Evolutionary conservation across 768 basidiomycete genomes (phyloP), one percentile per base, ranked within the genome.

Genomic region (Auricularia auricula-judae): DNA sequence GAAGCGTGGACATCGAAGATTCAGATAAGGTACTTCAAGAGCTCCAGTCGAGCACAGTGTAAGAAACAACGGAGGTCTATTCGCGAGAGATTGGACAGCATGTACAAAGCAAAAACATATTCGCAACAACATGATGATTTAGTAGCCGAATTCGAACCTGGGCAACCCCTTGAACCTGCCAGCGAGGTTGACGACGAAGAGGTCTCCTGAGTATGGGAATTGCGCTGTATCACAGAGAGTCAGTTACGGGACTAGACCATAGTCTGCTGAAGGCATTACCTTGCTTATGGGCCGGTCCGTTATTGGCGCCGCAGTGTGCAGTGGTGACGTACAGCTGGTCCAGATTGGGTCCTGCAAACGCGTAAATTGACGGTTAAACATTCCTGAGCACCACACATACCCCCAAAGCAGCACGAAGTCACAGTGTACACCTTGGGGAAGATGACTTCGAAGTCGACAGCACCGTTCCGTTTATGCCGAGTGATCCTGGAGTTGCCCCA

Each of bases 341-440:
- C 53, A 85, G 78, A 53, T 82, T 76, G 16, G 79, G 79, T 29
- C 86, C 86, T 86, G 62, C 23, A 36, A n/a, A 61, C 34, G 44
- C 39, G 58, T 34, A 11, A 53, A 34, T 64, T 56, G 59, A 61
- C 65, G 62, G 68, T 61, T 5, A 68, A 61, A 29, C 44, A 67
- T 47, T 43, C 62, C 36, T 14, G 51, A 36, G n/a, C 35, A 14
- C 34, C 61, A 33, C 36, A 64, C 73, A 69, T 68, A 83, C 86
- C 86, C 73, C 86, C 87, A 71, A 88, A 88, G 69, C 83, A 84
- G 67, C 86, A 87, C 11, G 86, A 79, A 3, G 87, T 88, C 43
- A 88, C 77, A 63, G 85, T 83, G 65, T 84, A 73, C 4, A 78
- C 87, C n/a, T 78, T 82, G 29, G 86, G 85, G 67, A 88, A 84